Evolutionary conservation across 108 stramenopile genomes (phyloP).

Genomic region (Cyclostephanos invisitatus): DNA sequence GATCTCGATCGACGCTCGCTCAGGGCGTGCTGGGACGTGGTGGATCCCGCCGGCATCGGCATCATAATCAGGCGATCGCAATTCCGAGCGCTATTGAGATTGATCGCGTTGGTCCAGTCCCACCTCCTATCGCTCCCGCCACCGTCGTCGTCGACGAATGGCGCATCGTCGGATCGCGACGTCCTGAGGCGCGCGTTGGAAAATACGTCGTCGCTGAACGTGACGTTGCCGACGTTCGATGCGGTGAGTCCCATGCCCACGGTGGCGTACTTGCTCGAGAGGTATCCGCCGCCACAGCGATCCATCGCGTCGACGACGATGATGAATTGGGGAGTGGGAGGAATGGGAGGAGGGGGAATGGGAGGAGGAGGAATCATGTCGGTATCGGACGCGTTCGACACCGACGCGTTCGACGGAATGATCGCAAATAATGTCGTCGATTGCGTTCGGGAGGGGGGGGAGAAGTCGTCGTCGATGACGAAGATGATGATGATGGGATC

Average conservation of each 20-base stretch:
- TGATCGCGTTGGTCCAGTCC: constrained; percentile 67
- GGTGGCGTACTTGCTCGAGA: constrained; percentile 40
- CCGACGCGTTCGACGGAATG: constrained; percentile 2
- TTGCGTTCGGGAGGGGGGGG: too few relatives aligned
- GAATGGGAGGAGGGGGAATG: not conserved
- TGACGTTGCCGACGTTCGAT: constrained; percentile 37
- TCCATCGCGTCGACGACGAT: too few relatives aligned
- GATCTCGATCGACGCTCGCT: constrained; percentile 48
- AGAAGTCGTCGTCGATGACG: not conserved
- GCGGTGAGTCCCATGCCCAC: constrained; percentile 17
- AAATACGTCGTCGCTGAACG: constrained; percentile 14
- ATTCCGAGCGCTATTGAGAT: constrained; percentile 54
- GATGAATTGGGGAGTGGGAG: not conserved
- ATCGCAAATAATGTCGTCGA: not conserved
- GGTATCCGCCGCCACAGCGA: not conserved
- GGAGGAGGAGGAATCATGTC: not conserved
- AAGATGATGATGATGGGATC: too few relatives aligned
- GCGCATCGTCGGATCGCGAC: not conserved
- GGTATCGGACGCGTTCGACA: constrained; percentile 4
- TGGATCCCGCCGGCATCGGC: constrained; percentile 61
- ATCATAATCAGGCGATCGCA: constrained; percentile 45
- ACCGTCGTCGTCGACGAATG: not conserved
- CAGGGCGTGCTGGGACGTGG: constrained; percentile 57
- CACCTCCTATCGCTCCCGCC: constrained; percentile 33
- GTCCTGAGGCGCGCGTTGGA: constrained; percentile 17